Evolutionary conservation across 495 filamentous ascomycete species (phyloP).

Genomic region (Emericellopsis terricola): DNA sequence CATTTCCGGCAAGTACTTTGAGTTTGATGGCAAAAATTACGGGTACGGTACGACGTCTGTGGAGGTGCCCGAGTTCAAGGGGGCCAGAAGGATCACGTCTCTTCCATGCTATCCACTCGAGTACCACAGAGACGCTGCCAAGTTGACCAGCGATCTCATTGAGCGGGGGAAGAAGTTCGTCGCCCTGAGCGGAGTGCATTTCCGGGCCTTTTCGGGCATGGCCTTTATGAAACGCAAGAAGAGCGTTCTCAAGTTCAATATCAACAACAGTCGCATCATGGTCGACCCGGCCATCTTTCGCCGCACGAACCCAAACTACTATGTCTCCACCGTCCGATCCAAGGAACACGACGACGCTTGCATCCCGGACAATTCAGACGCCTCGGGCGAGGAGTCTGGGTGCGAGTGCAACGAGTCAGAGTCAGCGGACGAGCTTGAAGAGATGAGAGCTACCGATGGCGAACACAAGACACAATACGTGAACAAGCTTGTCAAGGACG

Average conservation of each 20-base stretch:
- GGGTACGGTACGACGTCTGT: constrained; percentile 40
- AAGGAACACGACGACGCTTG: constrained; percentile 41
- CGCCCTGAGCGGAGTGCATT: constrained; percentile 61
- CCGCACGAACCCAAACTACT: constrained; percentile 78
- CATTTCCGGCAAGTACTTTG: constrained; percentile 62
- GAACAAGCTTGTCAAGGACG: too few relatives aligned
- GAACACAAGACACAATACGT: too few relatives aligned
- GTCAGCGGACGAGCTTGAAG: too few relatives aligned
- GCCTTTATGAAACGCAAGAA: constrained; percentile 68
- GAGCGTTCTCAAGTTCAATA: constrained; percentile 68
- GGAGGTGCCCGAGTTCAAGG: constrained; percentile 65
- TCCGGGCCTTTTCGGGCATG: constrained; percentile 66
- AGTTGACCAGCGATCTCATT: constrained; percentile 46
- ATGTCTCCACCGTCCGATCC: constrained; percentile 59
- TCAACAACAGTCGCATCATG: constrained; percentile 75
- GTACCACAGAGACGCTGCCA: constrained; percentile 60
- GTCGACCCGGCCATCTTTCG: constrained; percentile 76
- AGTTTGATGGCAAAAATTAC: constrained; percentile 60
- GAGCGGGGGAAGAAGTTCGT: constrained; percentile 82
- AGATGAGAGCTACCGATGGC: too few relatives aligned
- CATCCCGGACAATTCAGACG: constrained; percentile 4
- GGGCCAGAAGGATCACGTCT: constrained; percentile 65
- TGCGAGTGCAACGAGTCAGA: too few relatives aligned
- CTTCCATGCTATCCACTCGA: constrained; percentile 64
- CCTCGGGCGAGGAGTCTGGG: constrained; percentile 73